Evolutionary conservation across 805 yeast species (phyloP), one percentile per base, ranked within the genome.

Genomic region (Candida dajiaensis): DNA sequence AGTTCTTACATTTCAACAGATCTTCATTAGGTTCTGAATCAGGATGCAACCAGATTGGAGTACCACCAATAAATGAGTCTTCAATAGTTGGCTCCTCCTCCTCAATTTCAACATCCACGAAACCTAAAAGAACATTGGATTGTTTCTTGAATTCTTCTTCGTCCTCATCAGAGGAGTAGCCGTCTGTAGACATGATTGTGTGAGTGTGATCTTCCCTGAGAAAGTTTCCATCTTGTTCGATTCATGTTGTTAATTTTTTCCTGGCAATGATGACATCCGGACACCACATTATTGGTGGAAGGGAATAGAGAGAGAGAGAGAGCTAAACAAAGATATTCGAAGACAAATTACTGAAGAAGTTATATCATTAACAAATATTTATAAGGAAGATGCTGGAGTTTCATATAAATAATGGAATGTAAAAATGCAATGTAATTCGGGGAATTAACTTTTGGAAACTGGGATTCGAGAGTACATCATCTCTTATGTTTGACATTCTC

Each of bases 61-160:
- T 64, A 1, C 96, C 95, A 1, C 98, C 98, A 28, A 92, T 74
- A 52, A 88, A 82, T 0, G 95, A 80, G 57, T 89, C 96, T 47
- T 76, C 81, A 5, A 71, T 47, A 1, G 71, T 65, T 25, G 80
- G 73, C 35, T 51, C 56, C 31, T 73, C 79, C 5, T 16, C 76
- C 8, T 56, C 61, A 15, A 76, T 73, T n/a, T 78, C 74, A 1
- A 77, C 73, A 56, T 85, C 94, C 11, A 81, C 77, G 56, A 73
- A 81, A 1, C 92, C 95, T 19, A 86, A 64, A 44, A 66, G 72
- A 0, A 81, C 80, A 2, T 69, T 54, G 2, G 74, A 60, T 46
- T 57, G 42, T n/a, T 55, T 64, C 22, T 65, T 55, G 20, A 59
- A 19, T 6, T 47, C 36, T 6, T 43, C 36, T 6, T 62, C 70